Percentiles rank a stretch among this genome's conserved stretches.
phyloP scores from a whole-genome alignment of 352 stramenopile species.

The Blastocystis sp. region DNA sequence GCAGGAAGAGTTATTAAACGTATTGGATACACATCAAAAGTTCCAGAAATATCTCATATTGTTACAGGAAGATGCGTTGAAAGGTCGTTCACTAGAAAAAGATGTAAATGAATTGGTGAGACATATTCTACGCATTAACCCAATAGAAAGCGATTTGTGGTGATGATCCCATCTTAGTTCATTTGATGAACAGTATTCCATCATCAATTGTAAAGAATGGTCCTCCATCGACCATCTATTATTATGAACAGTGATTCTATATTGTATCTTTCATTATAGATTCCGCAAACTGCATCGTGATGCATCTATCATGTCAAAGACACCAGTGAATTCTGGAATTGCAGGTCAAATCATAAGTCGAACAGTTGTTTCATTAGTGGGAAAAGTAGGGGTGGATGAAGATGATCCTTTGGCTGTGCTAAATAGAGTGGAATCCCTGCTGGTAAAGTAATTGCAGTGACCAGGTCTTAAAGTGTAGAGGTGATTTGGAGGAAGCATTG shows the following conservation, averaged over 20 bases:
- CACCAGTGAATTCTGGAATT: background rate
- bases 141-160: background rate
- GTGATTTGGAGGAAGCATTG: background rate
- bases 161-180: constrained; percentile 16
- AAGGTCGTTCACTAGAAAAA: background rate
- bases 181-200: constrained; percentile 2
- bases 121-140: too few species aligned
- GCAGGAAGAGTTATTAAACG: background rate
- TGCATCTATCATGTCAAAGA: background rate
- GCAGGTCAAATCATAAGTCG: background rate
- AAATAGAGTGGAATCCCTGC: background rate
- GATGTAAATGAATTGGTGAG: background rate
- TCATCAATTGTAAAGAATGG: background rate
- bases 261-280: background rate
- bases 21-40: background rate
- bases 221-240: background rate
- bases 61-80: background rate
- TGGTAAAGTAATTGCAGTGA: background rate
- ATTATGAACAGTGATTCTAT: background rate
- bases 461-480: background rate
- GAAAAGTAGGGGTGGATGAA: background rate
- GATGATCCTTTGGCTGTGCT: background rate
- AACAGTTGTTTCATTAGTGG: background rate
- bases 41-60: constrained; percentile 23
- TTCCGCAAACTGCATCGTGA: background rate